phyloP scores from a whole-genome alignment of 495 filamentous ascomycete genomes.

The Annulohypoxylon moriforme region DNA sequence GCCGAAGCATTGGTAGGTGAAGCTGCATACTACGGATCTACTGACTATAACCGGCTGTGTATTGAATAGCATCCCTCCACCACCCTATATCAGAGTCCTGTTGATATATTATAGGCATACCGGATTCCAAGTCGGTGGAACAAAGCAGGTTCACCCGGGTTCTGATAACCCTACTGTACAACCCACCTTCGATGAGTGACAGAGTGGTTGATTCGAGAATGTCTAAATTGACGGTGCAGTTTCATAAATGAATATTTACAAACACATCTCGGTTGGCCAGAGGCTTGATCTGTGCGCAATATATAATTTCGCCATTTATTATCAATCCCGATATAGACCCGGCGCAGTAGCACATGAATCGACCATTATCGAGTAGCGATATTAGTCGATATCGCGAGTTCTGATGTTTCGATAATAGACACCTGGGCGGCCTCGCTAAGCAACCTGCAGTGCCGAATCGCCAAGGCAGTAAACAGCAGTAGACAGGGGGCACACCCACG shows the following conservation, averaged over 20 bases:
- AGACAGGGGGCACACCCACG: constrained; percentile 13
- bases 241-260: constrained; percentile 2
- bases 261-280: not conserved
- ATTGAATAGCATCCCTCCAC: constrained; percentile 26
- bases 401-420: constrained; percentile 18
- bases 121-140: constrained; percentile 31
- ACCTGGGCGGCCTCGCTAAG: constrained; percentile 15
- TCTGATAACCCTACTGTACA: constrained; percentile 19
- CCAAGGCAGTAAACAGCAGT: not conserved
- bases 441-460: constrained; percentile 19
- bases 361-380: constrained; percentile 17
- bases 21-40: constrained; percentile 7
- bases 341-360: constrained; percentile 4
- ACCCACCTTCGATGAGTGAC: constrained; percentile 16
- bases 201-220: constrained; percentile 16
- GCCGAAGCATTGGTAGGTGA: constrained; percentile 21
- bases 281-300: constrained; percentile 3
- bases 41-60: constrained; percentile 31
- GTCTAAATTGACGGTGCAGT: constrained; percentile 7
- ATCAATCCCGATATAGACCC: constrained; percentile 4
- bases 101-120: constrained; percentile 19
- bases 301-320: constrained; percentile 12
- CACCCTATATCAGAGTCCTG: constrained; percentile 24
- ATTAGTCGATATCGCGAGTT: constrained; percentile 6
- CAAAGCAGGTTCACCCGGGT: constrained; percentile 22